A percentile compares a stretch with the other conserved stretches of the same genome.
phyloP scores from a whole-genome alignment of 371 early-diverging fungal species.

The Batkoa obscura region DNA sequence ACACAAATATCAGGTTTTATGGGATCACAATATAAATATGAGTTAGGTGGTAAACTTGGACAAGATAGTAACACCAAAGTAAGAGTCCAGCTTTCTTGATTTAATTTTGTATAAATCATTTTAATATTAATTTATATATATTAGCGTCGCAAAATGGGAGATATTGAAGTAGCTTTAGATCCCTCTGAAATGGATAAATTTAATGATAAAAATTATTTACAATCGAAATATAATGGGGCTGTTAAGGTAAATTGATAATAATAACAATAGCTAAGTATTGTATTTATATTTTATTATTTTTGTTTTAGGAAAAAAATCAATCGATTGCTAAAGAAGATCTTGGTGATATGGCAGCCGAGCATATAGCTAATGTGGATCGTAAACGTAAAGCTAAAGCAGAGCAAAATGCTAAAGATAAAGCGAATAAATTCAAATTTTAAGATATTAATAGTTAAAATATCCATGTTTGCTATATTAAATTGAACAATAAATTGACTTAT shows the following conservation, averaged over 20 bases:
- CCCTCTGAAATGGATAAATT: slow-evolving; percentile 54
- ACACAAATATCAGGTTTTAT: slow-evolving; percentile 68
- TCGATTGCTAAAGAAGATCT: slow-evolving; percentile 40
- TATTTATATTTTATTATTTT: neutral
- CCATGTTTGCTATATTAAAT: too few species aligned
- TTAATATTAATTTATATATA: slow-evolving; percentile 2
- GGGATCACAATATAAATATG: slow-evolving; percentile 87
- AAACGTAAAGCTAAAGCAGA: too few species aligned
- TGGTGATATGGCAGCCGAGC: slow-evolving; percentile 75
- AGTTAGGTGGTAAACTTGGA: slow-evolving; percentile 29
- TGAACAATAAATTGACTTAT: too few species aligned
- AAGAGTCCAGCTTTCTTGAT: neutral
- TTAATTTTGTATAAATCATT: neutral
- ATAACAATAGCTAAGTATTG: too few species aligned
- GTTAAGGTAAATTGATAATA: too few species aligned
- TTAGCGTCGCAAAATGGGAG: slow-evolving; percentile 26
- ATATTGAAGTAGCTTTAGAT: slow-evolving; percentile 52
- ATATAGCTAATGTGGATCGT: slow-evolving; percentile 22
- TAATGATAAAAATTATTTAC: slow-evolving; percentile 13
- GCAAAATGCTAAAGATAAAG: too few species aligned
- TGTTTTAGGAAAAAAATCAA: slow-evolving; percentile 15
- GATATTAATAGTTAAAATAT: too few species aligned
- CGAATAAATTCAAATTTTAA: too few species aligned
- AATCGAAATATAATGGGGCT: too few species aligned
- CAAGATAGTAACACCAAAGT: slow-evolving; percentile 15